Base-by-base conservation (phyloP, 352 stramenopile genomes). In the Globisporangium irregulare region DNA sequence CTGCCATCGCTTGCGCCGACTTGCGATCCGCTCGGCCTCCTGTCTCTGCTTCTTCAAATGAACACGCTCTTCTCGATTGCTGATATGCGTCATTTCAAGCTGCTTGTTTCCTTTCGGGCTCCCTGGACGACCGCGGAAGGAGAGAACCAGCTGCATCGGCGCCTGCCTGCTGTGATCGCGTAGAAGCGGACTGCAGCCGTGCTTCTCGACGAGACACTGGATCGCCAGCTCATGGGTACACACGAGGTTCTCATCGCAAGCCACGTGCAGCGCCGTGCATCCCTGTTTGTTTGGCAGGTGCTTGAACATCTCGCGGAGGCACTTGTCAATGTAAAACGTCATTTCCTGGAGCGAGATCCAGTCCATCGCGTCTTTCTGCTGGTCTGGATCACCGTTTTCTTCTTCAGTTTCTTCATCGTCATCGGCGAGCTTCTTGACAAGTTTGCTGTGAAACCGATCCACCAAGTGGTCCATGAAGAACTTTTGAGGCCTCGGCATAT, bases 211-310 rank as follows among this genome's bases (percentile, higher is more conserved):
- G 53, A 92, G 66, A 24, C 71, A 74, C 3, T 87, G 77, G 57
- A 93, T 87, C 43, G 81, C 69, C 1, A 84, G 69, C 69, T 94
- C 86, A 46, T 94, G 86, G 3, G 82, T 94, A 48, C 86, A 94
- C 66, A 92, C 84, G 43, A 94, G 70, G 67, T 92, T 94, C 63
- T 91, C 82, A n/a, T 94, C 82, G 50, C 86, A 92, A 4, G 86
- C 82, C 2, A 94, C 68, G 66, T 94, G 86, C 6, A 94, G 68
- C 18, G 86, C 75, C 3, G 82, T 91, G 3, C 76, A 75, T 18
- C 86, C 86, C 27, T 92, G 84, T 5, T 81, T 76, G 69, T 92
- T 94, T 5, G 67, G 51, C 32, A 84, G 59, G 59, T 92, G 80
- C 53, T 87, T 86, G 72, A 86, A 94, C 61, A 73, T 81, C 55